Conservation (phyloP, 139 green algal genomes). For the Chlorella sorokiniana region DNA sequence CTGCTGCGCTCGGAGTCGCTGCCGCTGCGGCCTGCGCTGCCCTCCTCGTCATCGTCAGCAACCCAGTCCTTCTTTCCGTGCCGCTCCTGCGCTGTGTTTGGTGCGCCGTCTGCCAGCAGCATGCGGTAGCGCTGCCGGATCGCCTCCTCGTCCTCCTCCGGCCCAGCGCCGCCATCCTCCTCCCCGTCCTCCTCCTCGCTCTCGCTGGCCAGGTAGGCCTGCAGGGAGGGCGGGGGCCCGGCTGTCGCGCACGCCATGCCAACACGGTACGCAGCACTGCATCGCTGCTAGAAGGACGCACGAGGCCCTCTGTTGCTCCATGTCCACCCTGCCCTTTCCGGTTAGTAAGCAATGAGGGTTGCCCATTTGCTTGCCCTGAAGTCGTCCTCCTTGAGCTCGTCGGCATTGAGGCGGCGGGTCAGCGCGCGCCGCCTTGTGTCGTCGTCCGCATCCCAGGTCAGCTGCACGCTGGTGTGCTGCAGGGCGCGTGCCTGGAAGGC, state of each 20-base stretch:
- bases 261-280: too few relatives aligned
- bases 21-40: neutral
- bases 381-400: conserved; percentile 89
- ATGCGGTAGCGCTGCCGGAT: conserved; percentile 59
- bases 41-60: conserved; percentile 14
- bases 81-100: conserved; percentile 9
- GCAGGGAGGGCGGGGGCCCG: neutral
- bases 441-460: conserved; percentile 94
- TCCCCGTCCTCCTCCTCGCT: conserved; percentile 43
- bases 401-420: conserved; percentile 67
- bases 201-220: conserved; percentile 51
- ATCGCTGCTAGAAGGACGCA: too few relatives aligned
- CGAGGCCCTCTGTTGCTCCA: too few relatives aligned
- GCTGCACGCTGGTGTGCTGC: conserved; percentile 89
- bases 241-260: too few relatives aligned
- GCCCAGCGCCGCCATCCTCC: conserved; percentile 30
- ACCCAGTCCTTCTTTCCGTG: conserved; percentile 70
- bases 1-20: neutral
- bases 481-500: conserved; percentile 78
- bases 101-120: conserved; percentile 44
- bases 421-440: conserved; percentile 63
- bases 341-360: too few relatives aligned
- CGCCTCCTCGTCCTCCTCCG: conserved; percentile 53
- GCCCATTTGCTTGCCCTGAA: conserved; percentile 67
- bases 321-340: neutral